Evolutionary conservation across 2,329 filamentous ascomycete genomes (phyloP).

Genomic region (Exophiala spinifera): DNA sequence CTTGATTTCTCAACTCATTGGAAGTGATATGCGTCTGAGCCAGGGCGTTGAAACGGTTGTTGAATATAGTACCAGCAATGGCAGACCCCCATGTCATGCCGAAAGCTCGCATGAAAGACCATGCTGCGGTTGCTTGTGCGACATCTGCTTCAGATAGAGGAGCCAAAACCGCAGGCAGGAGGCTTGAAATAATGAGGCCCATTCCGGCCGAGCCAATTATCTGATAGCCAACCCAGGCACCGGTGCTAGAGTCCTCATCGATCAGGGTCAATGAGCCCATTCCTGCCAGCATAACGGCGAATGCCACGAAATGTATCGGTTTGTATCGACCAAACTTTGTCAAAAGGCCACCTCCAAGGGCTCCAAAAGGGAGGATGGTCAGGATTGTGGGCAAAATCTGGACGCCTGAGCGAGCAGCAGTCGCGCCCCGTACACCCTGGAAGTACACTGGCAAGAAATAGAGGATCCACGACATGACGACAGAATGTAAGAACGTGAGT

Average conservation of each 20-base stretch:
- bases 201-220: constrained; percentile 27
- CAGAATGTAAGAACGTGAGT: constrained; percentile 41
- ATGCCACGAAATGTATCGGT: constrained; percentile 28
- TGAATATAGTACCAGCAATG: constrained; percentile 33
- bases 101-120: constrained; percentile 31
- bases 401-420: constrained; percentile 32
- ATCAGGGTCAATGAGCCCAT: constrained; percentile 32
- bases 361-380: constrained; percentile 16
- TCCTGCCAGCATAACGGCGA: constrained; percentile 29
- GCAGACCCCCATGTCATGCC: constrained; percentile 33
- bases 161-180: constrained; percentile 30
- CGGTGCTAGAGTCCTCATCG: constrained; percentile 25
- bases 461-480: constrained; percentile 42
- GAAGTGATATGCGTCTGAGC: neutral
- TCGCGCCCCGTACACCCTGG: constrained; percentile 30
- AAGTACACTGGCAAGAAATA: constrained; percentile 47
- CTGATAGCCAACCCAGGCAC: constrained; percentile 30
- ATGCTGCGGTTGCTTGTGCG: constrained; percentile 27
- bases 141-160: constrained; percentile 27
- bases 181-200: constrained; percentile 21
- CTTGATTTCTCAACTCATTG: neutral
- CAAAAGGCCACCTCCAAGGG: constrained; percentile 28
- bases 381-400: constrained; percentile 28
- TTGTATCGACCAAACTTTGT: constrained; percentile 32
- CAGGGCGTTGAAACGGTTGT: constrained; percentile 22